Base-by-base conservation (phyloP, 1,139 yeast species). In the Blastobotrys illinoisensis region DNA sequence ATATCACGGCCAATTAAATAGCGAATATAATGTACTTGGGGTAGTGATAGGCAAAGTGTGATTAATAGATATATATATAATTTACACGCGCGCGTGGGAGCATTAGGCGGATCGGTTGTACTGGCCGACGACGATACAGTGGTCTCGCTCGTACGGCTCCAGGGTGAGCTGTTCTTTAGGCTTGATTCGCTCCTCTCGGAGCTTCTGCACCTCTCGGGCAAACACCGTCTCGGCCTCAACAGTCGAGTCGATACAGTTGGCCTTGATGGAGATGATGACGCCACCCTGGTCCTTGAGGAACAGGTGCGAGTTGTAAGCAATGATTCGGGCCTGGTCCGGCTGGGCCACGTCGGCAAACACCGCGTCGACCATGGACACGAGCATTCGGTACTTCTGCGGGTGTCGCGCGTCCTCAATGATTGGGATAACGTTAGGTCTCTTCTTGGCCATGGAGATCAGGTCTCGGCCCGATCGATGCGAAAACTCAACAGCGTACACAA, bases 381-480 rank as follows among this genome's bases (percentile, higher is more conserved):
- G 83, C 98, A 93, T 93, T 80, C 99, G 86, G 85, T 93, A 93
- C 77, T 95, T 93, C 75, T 93, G 99, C 68, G 99, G 99, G 78
- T 93, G 99, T 81, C 99, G 93, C 65, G 99, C 99, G 79, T 93
- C 99, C 77, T 93, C 99, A 74, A 93, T 91, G 74, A 93, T 93
- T 69, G 99, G 99, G 64, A 95, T 88, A 57, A 93, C 96, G 73
- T 93, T 93, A 64, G 99, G 98, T 83, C 99, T 88, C 95, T 93
- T 93, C 84, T 93, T 93, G 73, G 99, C 99, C 99, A 93, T 93
- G 70, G 96, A 89, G 71, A 95, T 91, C 77, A 93, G 83, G 77
- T 93, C 99, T 82, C 99, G 88, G 74, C 99, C 99, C 69, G 98
- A 96, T 82, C 99, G 87, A 82, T 93, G 99, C 61, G 98, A 90